Evolutionary conservation across 441 rosid genomes (phyloP), one percentile per base, ranked within the genome.

Genomic region (Populus trichocarpa): DNA sequence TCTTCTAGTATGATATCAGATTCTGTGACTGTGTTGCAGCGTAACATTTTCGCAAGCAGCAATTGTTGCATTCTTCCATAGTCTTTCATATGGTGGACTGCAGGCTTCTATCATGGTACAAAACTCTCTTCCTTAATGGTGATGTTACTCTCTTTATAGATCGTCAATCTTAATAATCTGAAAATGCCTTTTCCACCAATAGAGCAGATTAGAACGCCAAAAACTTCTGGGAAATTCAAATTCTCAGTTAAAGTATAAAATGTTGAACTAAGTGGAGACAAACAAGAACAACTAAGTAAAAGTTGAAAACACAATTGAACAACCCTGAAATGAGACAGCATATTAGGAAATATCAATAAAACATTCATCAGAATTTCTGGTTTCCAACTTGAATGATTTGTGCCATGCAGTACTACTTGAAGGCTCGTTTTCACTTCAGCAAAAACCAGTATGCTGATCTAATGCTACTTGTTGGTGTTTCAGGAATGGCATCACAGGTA

Each of bases 351-450:
- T 59, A 8, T n/a, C 4, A n/a, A 20, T 8, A 59, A 2, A 57
- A 59, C 22, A n/a, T 59, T 8, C 64, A 20, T n/a, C 13, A 50
- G 26, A 71, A 28, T 71, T 46, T 25, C 40, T 73, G 57, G 16
- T 73, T 73, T 61, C 28, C 30, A n/a, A 12, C 67, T 25, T 8
- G 69, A 73, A 67, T 2, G 14, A 61, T 50, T 70, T 67, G 57
- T 71, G 2, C 23, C 4, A 25, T 89, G 90, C 89, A 96, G 99
- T 96, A 83, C 85, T 93, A 82, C 86, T 72, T 91, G 78, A 96
- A 94, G 90, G 98, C 98, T 8, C 94, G 93, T 33, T 96, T 96
- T 77, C 96, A 90, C 72, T 96, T 89, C 85, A 85, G 83, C 86
- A 93, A 93, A 84, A 83, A 88, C 78, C 90, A 96, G 80, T 93